A percentile compares a stretch with the other conserved stretches of the same genome.
Conservation (phyloP, 495 filamentous ascomycete genomes). For the Tuber calosporum region DNA sequence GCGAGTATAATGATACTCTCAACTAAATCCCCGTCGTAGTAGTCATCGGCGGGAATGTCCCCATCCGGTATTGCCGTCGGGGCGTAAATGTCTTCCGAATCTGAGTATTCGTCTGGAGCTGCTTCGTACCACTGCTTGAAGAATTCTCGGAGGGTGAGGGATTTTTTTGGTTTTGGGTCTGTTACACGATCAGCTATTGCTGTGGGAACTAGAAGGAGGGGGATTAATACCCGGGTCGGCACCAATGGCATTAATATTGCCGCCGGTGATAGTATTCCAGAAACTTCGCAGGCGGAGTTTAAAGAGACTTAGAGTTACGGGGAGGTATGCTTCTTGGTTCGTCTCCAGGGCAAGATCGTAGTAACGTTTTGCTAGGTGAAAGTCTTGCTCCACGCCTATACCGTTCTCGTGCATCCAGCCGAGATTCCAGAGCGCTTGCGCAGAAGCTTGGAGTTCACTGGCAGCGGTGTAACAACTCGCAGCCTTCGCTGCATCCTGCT, state of each 20-base stretch:
- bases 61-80: constrained; percentile 46
- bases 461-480: constrained; percentile 87
- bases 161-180: constrained; percentile 34
- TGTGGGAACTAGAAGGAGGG: background rate
- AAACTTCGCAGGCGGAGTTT: constrained; percentile 77
- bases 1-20: constrained; percentile 80
- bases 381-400: constrained; percentile 86
- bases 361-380: constrained; percentile 91
- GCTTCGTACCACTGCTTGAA: constrained; percentile 41
- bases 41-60: constrained; percentile 38
- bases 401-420: constrained; percentile 99
- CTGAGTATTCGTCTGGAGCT: constrained; percentile 28
- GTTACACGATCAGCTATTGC: background rate
- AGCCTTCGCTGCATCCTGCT: constrained; percentile 73
- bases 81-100: constrained; percentile 43
- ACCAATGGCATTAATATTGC: constrained; percentile 79
- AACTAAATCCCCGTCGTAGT: constrained; percentile 62
- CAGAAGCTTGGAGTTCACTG: constrained; percentile 80
- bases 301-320: constrained; percentile 76
- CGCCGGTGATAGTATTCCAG: constrained; percentile 89
- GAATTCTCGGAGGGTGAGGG: constrained; percentile 36
- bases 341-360: constrained; percentile 89
- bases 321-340: constrained; percentile 89
- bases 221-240: constrained; percentile 68
- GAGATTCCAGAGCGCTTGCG: constrained; percentile 93